Conservation (phyloP, 352 stramenopile genomes). For the Globisporangium spiculum region DNA sequence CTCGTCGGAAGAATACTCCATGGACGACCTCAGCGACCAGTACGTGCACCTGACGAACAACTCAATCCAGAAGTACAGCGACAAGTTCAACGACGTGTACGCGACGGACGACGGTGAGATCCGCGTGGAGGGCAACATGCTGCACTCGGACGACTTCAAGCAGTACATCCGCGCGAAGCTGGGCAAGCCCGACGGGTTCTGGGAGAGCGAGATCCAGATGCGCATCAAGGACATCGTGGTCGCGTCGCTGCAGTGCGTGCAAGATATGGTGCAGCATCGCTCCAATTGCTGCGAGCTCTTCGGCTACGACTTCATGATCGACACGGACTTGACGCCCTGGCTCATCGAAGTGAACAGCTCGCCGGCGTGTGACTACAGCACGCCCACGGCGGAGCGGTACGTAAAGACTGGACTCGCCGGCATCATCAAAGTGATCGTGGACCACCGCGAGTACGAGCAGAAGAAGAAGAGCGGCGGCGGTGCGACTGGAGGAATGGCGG, state of each 20-base stretch:
- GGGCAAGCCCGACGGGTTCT: constrained; percentile 31
- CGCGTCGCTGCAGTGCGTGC: constrained; percentile 80
- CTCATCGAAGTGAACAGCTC: constrained; percentile 94
- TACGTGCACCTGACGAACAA: constrained; percentile 95
- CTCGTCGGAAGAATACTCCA: constrained; percentile 80
- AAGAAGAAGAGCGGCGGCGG: constrained; percentile 30
- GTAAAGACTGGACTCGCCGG: constrained; percentile 81
- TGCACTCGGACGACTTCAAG: constrained; percentile 75
- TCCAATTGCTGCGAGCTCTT: constrained; percentile 92
- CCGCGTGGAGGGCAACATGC: constrained; percentile 70
- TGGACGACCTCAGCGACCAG: constrained; percentile 76
- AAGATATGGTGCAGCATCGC: constrained; percentile 86
- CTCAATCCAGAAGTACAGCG: constrained; percentile 90
- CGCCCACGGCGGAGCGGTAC: constrained; percentile 85
- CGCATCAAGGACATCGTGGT: constrained; percentile 88
- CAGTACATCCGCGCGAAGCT: constrained; percentile 38
- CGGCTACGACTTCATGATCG: constrained; percentile 94
- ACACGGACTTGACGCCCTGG: constrained; percentile 81
- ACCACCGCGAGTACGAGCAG: constrained; percentile 70
- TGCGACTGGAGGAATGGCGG: constrained; percentile 13
- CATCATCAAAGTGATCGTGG: constrained; percentile 89
- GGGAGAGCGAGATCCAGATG: constrained; percentile 51
- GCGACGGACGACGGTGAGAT: constrained; percentile 59
- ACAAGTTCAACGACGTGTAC: constrained; percentile 87
- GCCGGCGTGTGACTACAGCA: constrained; percentile 93